Evolutionary conservation across 208 protist species (phyloP).

Genomic region (Acanthamoeba culbertsoni): DNA sequence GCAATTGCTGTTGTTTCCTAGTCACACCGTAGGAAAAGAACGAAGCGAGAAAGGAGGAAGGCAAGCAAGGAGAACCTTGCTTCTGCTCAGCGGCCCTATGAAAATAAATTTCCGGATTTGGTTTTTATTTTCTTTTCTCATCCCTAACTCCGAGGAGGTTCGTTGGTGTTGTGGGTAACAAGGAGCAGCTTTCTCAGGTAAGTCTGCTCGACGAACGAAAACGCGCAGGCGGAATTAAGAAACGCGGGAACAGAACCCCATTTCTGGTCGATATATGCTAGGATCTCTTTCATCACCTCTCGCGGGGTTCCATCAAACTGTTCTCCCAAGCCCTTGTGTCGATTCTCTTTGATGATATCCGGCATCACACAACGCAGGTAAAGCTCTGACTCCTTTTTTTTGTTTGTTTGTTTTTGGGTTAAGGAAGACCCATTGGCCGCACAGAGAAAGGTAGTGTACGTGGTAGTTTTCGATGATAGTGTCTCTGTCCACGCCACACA

Average conservation of each 20-base stretch:
- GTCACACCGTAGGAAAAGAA: too few species aligned
- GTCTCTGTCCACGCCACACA: neutral
- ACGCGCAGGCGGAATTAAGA: neutral
- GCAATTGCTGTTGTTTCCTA: too few species aligned
- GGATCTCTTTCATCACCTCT: neutral
- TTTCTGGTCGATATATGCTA: neutral
- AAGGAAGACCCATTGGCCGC: too few species aligned
- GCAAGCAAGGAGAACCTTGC: too few species aligned
- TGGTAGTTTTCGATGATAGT: conserved; percentile 46
- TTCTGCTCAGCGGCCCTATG: too few species aligned
- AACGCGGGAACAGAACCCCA: conserved; percentile 29
- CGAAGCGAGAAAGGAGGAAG: too few species aligned
- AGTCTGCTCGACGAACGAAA: conserved; percentile 22
- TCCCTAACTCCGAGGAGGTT: neutral
- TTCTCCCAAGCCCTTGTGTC: neutral
- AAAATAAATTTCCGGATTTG: too few species aligned
- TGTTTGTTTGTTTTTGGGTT: too few species aligned
- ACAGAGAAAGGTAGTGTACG: too few species aligned
- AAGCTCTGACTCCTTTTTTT: neutral
- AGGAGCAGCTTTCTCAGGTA: conserved; percentile 7
- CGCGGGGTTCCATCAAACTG: conserved; percentile 49
- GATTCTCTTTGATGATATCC: conserved; percentile 35
- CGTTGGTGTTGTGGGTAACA: neutral
- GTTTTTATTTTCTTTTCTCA: neutral
- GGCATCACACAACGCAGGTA: neutral